These are phyloP conservation scores for Beauveria medogensis DNA, from an alignment of 2,329 filamentous ascomycete genomes.

Conservation along the genomic window DNA sequence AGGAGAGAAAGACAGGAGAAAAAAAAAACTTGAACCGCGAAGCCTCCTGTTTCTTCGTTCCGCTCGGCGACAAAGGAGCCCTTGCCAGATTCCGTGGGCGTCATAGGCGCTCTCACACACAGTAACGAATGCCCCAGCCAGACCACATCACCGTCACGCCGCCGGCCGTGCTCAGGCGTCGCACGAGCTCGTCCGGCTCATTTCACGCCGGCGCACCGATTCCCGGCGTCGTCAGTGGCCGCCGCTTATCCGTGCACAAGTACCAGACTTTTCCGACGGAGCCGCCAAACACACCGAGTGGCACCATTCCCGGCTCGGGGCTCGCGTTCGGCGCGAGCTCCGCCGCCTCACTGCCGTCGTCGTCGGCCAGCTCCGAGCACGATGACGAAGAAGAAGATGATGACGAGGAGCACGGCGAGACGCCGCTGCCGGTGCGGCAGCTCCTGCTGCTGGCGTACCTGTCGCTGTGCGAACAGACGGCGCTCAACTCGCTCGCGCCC, in stretches of 20 bases:
- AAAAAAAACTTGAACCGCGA: not conserved
- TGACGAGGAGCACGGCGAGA: conserved; percentile 28
- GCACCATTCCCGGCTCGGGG: conserved; percentile 29
- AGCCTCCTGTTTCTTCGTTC: not conserved
- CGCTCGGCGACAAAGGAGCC: not conserved
- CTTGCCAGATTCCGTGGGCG: not conserved
- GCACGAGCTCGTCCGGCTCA: conserved; percentile 33
- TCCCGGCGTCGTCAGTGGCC: conserved; percentile 24
- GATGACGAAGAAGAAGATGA: not conserved
- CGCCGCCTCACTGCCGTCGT: conserved; percentile 1
- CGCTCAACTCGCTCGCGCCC: conserved; percentile 90
- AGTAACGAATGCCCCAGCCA: conserved; percentile 8
- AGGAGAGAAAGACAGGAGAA: not conserved
- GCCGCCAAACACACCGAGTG: conserved; percentile 59
- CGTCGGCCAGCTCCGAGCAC: conserved; percentile 19
- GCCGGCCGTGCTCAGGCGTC: conserved; percentile 3
- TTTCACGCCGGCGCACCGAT: conserved; percentile 46
- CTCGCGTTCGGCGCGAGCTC: conserved; percentile 16
- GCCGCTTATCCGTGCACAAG: conserved; percentile 42
- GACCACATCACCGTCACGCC: conserved; percentile 5
- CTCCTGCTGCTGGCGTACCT: conserved; percentile 80
- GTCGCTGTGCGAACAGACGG: conserved; percentile 88
- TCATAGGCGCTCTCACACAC: not conserved
- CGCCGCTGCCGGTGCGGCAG: conserved; percentile 75
- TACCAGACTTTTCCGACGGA: conserved; percentile 78